Evolutionary conservation across 257 asterid species (phyloP), one percentile per base, ranked within the genome.

Genomic region (Solanum chmielewskii): DNA sequence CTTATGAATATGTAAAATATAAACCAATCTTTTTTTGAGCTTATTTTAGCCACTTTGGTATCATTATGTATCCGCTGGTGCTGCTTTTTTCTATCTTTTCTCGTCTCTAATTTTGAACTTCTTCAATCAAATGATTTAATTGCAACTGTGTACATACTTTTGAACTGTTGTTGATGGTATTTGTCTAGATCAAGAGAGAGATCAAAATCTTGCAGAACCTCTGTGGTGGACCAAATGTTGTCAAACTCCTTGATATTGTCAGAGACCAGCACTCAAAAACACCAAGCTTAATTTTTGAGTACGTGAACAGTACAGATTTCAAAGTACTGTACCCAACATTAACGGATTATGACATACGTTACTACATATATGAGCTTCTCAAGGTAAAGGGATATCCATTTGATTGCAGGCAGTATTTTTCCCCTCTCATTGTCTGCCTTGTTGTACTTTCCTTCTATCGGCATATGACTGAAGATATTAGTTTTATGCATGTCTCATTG

Each of bases 211-310:
- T 94, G 91, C 98, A 93, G 93, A 94, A 94, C 91, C 88, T 94
- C 31, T 91, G 96, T 89, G 98, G 95, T 69, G 98, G 98, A 70
- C 93, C 95, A 44, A 94, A 94, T 84, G 83, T 94, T 89, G 94
- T 94, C 90, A 94, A 92, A 91, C 96, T 94, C 83, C 92, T 92
- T 5, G 98, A 94, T 86, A 91, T 94, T 14, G 98, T 94, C 88
- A 91, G 96, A 85, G 98, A 94, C 87, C 96, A 92, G 91, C 96
- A 94, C 88, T 94, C 98, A 23, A 94, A 94, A 91, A 94, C 98
- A 49, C 98, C 98, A 60, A 94, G 98, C 94, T 89, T 94, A 92
- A 91, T 94, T 90, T 94, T 94, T 89, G 98, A 94, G 90, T 92
- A 87, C 87, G 98, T 94, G 91, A 94, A 94, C 86, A 94, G 95